A percentile compares a stretch with the other conserved stretches of the same genome.
These are phyloP conservation scores for Capronia americana DNA, from an alignment of 2,329 filamentous ascomycete species.

Conservation along the genomic window DNA sequence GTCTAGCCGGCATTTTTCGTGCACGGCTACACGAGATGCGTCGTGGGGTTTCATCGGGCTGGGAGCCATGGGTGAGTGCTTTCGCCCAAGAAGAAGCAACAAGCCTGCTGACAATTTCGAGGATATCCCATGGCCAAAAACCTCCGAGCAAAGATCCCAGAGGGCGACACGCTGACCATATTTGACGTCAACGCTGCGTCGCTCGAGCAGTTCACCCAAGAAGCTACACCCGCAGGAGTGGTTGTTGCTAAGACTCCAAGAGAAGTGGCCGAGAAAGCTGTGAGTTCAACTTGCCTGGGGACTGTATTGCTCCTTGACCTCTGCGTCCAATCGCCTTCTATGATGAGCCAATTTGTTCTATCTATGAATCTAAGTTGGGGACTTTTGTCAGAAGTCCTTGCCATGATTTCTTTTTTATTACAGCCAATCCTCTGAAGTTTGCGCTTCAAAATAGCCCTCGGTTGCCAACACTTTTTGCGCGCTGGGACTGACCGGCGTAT, in stretches of 20 bases:
- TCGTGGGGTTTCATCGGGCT: constrained; percentile 67
- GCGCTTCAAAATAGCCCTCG: neutral
- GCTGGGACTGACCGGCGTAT: constrained; percentile 8
- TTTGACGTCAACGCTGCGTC: constrained; percentile 69
- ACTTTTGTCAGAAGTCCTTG: constrained; percentile 57
- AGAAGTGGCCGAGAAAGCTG: constrained; percentile 70
- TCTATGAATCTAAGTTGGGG: constrained; percentile 77
- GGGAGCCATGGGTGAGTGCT: constrained; percentile 63
- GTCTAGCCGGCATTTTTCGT: constrained; percentile 52
- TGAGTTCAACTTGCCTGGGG: constrained; percentile 53
- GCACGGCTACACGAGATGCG: constrained; percentile 52
- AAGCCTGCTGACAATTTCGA: constrained; percentile 43
- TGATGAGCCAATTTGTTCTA: constrained; percentile 61
- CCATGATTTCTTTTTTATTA: constrained; percentile 67
- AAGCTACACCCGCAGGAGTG: constrained; percentile 58
- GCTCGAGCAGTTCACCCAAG: constrained; percentile 63
- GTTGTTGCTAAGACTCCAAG: constrained; percentile 63
- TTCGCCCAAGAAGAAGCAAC: too few relatives aligned
- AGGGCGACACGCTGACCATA: constrained; percentile 66
- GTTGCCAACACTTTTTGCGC: neutral
- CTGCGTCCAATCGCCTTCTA: constrained; percentile 32
- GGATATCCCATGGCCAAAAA: constrained; percentile 77
- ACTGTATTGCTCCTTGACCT: neutral
- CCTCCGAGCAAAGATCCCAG: constrained; percentile 69
- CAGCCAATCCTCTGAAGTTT: constrained; percentile 76